phyloP scores from a whole-genome alignment of 768 basidiomycete genomes.

The Polyporus arcularius region DNA sequence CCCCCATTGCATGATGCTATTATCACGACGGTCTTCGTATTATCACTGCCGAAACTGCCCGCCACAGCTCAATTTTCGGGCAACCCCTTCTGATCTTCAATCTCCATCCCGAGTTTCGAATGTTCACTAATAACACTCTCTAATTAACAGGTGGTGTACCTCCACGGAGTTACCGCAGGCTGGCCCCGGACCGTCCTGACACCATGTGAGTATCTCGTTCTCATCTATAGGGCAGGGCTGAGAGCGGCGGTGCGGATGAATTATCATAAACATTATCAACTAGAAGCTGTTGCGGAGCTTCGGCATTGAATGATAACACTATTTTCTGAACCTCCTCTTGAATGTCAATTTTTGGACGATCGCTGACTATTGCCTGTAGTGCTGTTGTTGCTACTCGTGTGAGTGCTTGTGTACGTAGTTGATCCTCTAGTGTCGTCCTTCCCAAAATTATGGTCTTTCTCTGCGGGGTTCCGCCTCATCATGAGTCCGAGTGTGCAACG shows the following conservation, averaged over 20 bases:
- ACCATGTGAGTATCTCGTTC: conserved; percentile 2
- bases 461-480: too few relatives aligned
- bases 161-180: too few relatives aligned
- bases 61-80: conserved; percentile 89
- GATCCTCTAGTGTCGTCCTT: too few relatives aligned
- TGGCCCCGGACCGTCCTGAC: too few relatives aligned
- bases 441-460: too few relatives aligned
- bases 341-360: too few relatives aligned
- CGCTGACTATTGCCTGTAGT: too few relatives aligned
- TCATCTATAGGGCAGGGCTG: not conserved
- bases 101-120: conserved; percentile 4
- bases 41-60: conserved; percentile 83
- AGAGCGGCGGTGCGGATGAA: conserved; percentile 40
- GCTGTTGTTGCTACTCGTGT: too few relatives aligned
- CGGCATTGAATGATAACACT: conserved; percentile 55
- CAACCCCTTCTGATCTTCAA: conserved; percentile 68
- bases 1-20: conserved; percentile 56
- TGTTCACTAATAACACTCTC: not conserved
- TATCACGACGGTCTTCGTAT: conserved; percentile 96
- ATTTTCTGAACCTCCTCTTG: conserved; percentile 12
- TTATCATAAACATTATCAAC: conserved; percentile 62
- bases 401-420: too few relatives aligned
- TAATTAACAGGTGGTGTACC: too few relatives aligned
- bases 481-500: too few relatives aligned
- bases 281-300: conserved; percentile 90